These are phyloP conservation scores for Sporothrix inflata DNA, from an alignment of 2,329 filamentous ascomycete genomes.

Conservation along the genomic window DNA sequence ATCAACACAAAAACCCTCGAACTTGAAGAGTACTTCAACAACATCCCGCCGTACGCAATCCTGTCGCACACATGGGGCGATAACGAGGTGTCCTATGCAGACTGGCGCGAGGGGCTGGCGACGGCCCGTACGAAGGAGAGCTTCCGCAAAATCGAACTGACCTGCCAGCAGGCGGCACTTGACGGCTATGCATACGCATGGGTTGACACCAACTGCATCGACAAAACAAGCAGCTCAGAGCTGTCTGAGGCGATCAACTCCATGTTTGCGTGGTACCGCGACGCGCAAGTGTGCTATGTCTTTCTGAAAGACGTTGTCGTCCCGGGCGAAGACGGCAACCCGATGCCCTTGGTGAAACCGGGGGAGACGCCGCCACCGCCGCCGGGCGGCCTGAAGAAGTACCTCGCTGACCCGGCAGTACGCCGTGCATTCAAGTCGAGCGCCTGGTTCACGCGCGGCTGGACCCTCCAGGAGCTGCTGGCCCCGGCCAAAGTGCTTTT, in stretches of 20 bases:
- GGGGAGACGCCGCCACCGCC: background rate
- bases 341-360: background rate
- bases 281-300: constrained; percentile 28
- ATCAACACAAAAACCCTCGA: constrained; percentile 32
- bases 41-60: constrained; percentile 33
- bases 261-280: constrained; percentile 34
- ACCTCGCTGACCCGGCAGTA: background rate
- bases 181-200: constrained; percentile 28
- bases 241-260: constrained; percentile 34
- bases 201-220: constrained; percentile 36
- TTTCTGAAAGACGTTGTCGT: constrained; percentile 26
- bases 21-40: constrained; percentile 32
- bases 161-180: background rate
- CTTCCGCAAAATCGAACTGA: constrained; percentile 23
- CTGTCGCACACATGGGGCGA: constrained; percentile 34
- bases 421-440: constrained; percentile 11
- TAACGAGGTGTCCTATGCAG: constrained; percentile 23
- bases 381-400: background rate
- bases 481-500: constrained; percentile 44
- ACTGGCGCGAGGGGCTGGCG: background rate
- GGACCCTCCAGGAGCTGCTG: constrained; percentile 70
- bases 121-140: background rate
- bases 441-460: constrained; percentile 48
- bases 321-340: background rate
- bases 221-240: constrained; percentile 33